Base-by-base conservation (phyloP, 129 eudicot species). In the Deinandra increscens region DNA sequence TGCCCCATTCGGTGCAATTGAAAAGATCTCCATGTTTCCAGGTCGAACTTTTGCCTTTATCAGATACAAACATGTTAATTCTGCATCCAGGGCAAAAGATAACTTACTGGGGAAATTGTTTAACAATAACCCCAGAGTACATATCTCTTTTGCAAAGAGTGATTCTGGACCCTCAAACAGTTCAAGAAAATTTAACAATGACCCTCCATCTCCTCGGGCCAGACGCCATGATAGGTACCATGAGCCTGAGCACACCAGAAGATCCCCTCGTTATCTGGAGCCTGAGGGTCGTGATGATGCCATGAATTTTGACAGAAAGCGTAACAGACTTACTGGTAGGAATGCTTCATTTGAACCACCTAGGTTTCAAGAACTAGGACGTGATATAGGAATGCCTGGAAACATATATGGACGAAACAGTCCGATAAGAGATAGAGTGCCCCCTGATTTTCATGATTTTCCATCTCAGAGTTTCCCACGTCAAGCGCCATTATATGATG, bases 61-160 rank as follows among this genome's bases (percentile, higher is more conserved):
- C 31, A 81, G 95, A 50, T 93, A 65, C 78, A 84, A 74, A 80
- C 79, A 76, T 58, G 38, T 89, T 6, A 70, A 68, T 68, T 70
- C 91, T 10, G 95, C 98, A 38, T 39, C 81, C 75, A 80, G 88
- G 81, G 98, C 98, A 0, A 89, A 83, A 77, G 90, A 86, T 48
- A 69, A 86, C 18, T 78, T 93, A 14, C 96, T 86, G 36, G 98
- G 98, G 37, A 86, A 83, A 50, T 78, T 93, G 74, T 93, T 93
- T 74, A 88, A 88, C 26, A 83, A 89, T n/a, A n/a, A n/a, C 79
- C 97, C 98, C 18, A 91, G 98, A 37, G 92, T 93, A 20, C 91
- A 84, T 81, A 89, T 92, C 5, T 77, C 83, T 60, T 92, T 92
- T 64, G 95, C 98, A 22, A 84, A 63, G 75, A 81, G 70, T 33